phyloP scores from a whole-genome alignment of 2,329 filamentous ascomycete species.

The Paecilomyces sp. region DNA sequence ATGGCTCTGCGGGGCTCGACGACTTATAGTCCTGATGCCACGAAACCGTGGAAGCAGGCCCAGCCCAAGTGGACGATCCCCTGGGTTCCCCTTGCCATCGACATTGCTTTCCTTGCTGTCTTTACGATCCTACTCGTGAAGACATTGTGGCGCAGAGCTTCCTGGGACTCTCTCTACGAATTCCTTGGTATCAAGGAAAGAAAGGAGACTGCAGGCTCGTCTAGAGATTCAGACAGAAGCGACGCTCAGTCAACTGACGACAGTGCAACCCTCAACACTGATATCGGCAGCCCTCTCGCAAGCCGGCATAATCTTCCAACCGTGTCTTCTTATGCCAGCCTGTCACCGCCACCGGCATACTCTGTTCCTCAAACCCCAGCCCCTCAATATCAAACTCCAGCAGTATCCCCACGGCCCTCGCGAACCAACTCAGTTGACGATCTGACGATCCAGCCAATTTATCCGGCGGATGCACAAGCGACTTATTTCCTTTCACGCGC shows the following conservation, averaged over 20 bases:
- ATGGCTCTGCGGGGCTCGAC: slow-evolving; percentile 25
- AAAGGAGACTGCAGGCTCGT: slow-evolving; percentile 1
- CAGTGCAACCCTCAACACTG: not conserved
- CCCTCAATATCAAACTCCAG: slow-evolving; percentile 7
- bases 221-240: not conserved
- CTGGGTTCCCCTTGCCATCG: not conserved
- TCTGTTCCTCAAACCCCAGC: slow-evolving; percentile 5
- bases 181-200: slow-evolving; percentile 2
- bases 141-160: slow-evolving; percentile 7
- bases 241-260: not conserved
- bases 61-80: slow-evolving; percentile 5
- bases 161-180: slow-evolving; percentile 5
- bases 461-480: not conserved
- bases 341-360: slow-evolving; percentile 3
- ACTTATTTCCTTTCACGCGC: not conserved
- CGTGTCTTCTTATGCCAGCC: slow-evolving; percentile 3
- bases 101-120: not conserved
- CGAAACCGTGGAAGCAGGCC: slow-evolving; percentile 22
- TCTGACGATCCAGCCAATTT: not conserved
- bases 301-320: not conserved
- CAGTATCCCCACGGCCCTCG: slow-evolving; percentile 5
- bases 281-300: not conserved
- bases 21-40: slow-evolving; percentile 15
- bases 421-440: slow-evolving; percentile 3
- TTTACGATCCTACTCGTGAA: slow-evolving; percentile 5